Base-by-base conservation (phyloP, 1,284 basidiomycete species). In the Pholiota adiposa region DNA sequence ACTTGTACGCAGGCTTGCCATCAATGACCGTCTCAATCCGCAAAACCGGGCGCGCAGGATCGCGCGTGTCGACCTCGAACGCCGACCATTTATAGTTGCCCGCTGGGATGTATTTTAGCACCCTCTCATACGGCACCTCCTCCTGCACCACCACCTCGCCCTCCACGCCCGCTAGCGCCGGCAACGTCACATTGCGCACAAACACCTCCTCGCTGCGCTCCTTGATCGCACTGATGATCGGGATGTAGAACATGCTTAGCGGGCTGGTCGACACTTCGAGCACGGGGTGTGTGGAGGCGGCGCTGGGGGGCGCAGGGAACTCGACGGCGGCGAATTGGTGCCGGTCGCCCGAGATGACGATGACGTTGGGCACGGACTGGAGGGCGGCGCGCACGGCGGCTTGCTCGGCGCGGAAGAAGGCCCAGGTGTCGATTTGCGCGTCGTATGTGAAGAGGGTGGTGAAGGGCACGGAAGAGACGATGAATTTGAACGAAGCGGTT, bases 321-420 rank as follows among this genome's bases (percentile, higher is more conserved):
- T 87, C 83, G 69, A 92, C 81, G 2, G 84, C 85, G 2, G 91
- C 91, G 70, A 93, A 93, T 72, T 94, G 91, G 73, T 94, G 92
- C 8, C 91, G 81, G 70, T 93, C 92, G 5, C 88, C 87, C 0
- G 84, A 86, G 43, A 89, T 75, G 46, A 92, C 71, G 65, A 90
- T 77, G 31, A 90, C 83, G 69, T 94, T 93, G 3, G 90, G 89
- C 4, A 94, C 86, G 54, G 85, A 82, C 63, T 88, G 82, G 52
- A 93, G 75, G 0, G 81, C 76, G 29, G 79, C 72, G 40, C 92
- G 76, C 4, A 93, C 72, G 0, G 78, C 72, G 12, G 79, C 75
- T 63, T 90, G 87, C 74, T 94, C 92, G 11, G 73, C 73, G 11
- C 79, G 75, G 74, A 86, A 93, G 0, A 78, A 90, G 0, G 87